These are phyloP conservation scores for Pseudogymnoascus sp. DNA, from an alignment of 2,329 filamentous ascomycete genomes.

Conservation along the genomic window DNA sequence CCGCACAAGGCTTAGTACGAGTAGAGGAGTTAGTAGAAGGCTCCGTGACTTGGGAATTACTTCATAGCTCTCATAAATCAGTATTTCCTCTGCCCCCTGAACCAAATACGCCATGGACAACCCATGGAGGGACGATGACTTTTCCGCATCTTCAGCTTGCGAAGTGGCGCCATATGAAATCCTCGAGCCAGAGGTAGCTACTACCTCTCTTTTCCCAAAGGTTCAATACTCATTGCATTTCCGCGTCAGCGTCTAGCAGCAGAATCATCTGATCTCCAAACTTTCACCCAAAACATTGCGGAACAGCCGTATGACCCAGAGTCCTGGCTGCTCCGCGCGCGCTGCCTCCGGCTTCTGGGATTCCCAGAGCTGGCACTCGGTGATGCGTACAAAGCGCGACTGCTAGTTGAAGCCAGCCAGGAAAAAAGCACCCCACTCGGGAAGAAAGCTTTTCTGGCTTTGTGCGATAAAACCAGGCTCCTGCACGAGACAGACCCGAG, in stretches of 20 bases:
- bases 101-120: conserved; percentile 17
- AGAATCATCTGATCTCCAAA: conserved; percentile 19
- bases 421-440: conserved; percentile 19
- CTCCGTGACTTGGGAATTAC: background rate
- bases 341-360: conserved; percentile 23
- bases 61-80: background rate
- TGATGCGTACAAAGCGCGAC: conserved; percentile 28
- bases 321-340: conserved; percentile 23
- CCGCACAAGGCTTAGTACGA: conserved; percentile 5
- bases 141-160: conserved; percentile 21
- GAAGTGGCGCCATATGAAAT: conserved; percentile 19
- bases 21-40: conserved; percentile 3
- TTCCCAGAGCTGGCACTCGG: conserved; percentile 29
- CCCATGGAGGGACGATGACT: conserved; percentile 19
- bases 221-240: conserved; percentile 13
- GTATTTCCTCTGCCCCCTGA: background rate
- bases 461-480: conserved; percentile 21
- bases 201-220: background rate
- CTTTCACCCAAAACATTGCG: conserved; percentile 19
- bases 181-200: conserved; percentile 21
- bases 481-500: conserved; percentile 23
- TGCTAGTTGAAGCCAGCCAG: conserved; percentile 26
- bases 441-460: conserved; percentile 24
- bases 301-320: conserved; percentile 24
- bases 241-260: conserved; percentile 17